These are phyloP conservation scores for Sugiyamaella boreocaroliniensis DNA, from an alignment of 805 yeast species.

Conservation along the genomic window DNA sequence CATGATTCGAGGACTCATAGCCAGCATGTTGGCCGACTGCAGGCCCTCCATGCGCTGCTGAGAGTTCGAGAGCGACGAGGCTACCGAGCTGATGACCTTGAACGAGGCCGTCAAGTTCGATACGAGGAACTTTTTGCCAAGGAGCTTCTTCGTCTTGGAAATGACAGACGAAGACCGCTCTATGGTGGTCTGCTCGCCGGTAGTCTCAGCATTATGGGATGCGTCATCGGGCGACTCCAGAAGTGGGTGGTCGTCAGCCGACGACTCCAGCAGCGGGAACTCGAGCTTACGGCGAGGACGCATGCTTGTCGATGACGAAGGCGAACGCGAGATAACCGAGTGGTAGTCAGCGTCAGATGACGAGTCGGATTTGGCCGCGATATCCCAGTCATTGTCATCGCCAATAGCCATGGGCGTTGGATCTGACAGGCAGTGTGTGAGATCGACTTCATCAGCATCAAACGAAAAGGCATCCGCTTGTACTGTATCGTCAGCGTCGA, in stretches of 20 bases:
- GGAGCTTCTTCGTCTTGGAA: constrained; percentile 1
- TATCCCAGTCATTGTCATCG: too few species aligned
- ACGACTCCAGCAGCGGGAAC: constrained; percentile 3
- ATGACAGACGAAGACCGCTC: background rate
- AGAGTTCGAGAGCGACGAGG: constrained; percentile 19
- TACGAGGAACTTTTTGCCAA: constrained; percentile 16
- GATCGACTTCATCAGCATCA: background rate
- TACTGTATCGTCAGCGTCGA: background rate
- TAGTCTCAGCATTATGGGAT: background rate
- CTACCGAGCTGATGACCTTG: constrained; percentile 19
- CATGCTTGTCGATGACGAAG: background rate
- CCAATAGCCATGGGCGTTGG: background rate
- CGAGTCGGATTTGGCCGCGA: background rate
- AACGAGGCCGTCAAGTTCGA: constrained; percentile 22
- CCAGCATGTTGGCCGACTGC: constrained; percentile 15
- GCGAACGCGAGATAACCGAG: background rate
- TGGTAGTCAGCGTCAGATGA: background rate
- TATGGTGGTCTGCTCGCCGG: background rate
- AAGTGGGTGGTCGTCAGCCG: constrained; percentile 7
- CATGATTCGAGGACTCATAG: constrained; percentile 22
- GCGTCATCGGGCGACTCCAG: background rate
- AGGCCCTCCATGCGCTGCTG: constrained; percentile 17
- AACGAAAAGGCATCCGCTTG: background rate
- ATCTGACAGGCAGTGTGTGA: background rate
- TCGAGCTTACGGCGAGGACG: background rate